Percentiles rank a stretch among this genome's conserved stretches.
These are phyloP conservation scores for Cercospora brassicicola DNA, from an alignment of 2,329 filamentous ascomycete species.

Conservation along the genomic window DNA sequence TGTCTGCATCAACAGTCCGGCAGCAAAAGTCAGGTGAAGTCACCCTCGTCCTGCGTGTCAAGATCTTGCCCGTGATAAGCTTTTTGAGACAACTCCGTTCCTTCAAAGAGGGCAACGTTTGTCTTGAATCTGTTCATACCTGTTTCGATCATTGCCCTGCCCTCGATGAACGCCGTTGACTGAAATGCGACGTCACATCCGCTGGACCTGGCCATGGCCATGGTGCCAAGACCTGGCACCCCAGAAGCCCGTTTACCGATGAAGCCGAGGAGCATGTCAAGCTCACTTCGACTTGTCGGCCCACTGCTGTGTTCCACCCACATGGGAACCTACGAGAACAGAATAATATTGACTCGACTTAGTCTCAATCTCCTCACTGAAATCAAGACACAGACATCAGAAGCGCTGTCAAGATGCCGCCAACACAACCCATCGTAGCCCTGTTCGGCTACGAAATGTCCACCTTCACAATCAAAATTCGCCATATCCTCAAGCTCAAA, in stretches of 20 bases:
- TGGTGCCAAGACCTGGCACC: not conserved
- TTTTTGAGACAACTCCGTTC: not conserved
- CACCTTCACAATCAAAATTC: conserved; percentile 41
- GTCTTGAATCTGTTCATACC: not conserved
- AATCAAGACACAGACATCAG: not conserved
- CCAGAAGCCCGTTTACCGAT: not conserved
- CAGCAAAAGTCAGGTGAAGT: not conserved
- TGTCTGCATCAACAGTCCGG: not conserved
- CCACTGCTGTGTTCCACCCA: not conserved
- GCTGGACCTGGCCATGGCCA: not conserved
- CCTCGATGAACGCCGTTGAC: not conserved
- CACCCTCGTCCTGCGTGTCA: not conserved
- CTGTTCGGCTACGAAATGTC: conserved; percentile 35
- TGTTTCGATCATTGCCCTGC: not conserved
- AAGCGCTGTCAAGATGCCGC: conserved; percentile 8
- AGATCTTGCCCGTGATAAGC: conserved; percentile 1
- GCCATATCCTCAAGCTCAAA: conserved; percentile 41
- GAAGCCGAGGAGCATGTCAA: conserved; percentile 1
- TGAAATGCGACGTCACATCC: not conserved
- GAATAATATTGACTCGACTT: not conserved
- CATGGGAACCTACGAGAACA: not conserved
- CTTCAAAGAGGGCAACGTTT: not conserved
- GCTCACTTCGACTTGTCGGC: not conserved
- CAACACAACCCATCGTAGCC: conserved; percentile 26
- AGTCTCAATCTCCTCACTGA: not conserved